A percentile compares a stretch with the other conserved stretches of the same genome.
Conservation (phyloP, 495 filamentous ascomycete genomes). For the Tuber borchii region DNA sequence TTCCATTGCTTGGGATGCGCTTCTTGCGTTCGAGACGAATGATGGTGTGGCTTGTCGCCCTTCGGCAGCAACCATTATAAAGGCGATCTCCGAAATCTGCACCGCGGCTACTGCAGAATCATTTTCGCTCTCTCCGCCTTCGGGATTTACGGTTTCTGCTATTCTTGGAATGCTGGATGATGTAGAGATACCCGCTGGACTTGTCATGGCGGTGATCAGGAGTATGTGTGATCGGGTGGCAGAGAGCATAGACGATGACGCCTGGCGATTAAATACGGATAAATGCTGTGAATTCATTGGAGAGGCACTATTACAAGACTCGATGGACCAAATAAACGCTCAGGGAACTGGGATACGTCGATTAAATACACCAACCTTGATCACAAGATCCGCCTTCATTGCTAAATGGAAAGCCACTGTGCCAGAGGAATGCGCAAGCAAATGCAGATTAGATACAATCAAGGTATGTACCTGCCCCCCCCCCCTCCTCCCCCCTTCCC, state of each 20-base stretch:
- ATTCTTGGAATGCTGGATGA: conserved; percentile 28
- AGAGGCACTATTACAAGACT: conserved; percentile 23
- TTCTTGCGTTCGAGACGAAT: conserved; percentile 49
- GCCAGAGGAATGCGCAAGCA: conserved; percentile 21
- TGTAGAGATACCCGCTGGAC: conserved; percentile 20
- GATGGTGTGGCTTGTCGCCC: conserved; percentile 45
- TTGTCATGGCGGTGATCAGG: conserved; percentile 21
- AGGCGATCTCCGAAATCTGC: conserved; percentile 48
- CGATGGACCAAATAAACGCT: background rate
- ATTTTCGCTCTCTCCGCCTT: conserved; percentile 43
- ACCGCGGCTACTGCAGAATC: conserved; percentile 47
- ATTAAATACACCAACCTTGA: background rate
- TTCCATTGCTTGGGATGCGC: conserved; percentile 47
- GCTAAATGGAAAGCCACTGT: conserved; percentile 28
- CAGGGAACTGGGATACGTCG: background rate
- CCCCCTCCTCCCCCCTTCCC: background rate
- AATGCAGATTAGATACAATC: conserved; percentile 31
- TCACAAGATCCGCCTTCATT: conserved; percentile 14
- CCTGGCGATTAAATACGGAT: conserved; percentile 13
- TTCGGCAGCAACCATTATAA: conserved; percentile 44
- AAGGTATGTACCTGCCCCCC: conserved; percentile 16
- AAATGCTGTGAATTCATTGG: conserved; percentile 21
- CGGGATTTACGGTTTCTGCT: conserved; percentile 19
- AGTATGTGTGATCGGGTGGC: conserved; percentile 17
- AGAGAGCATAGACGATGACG: background rate